A percentile compares a stretch with the other conserved stretches of the same genome.
phyloP scores from a whole-genome alignment of 2,329 filamentous ascomycete species.

The Parascedosporium putredinis region DNA sequence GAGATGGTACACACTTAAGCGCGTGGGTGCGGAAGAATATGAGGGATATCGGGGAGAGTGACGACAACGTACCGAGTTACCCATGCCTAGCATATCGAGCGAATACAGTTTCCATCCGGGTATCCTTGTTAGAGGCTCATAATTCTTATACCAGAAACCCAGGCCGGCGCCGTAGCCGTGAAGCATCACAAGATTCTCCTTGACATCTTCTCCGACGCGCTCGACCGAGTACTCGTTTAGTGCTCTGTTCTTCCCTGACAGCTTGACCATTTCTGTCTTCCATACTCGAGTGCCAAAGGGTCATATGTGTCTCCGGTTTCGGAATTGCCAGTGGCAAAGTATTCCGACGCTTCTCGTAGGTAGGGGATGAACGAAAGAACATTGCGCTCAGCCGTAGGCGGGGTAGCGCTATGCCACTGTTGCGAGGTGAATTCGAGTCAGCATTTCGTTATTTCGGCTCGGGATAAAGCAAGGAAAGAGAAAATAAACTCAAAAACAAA shows the following conservation, averaged over 20 bases:
- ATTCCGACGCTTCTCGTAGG: slow-evolving; percentile 63
- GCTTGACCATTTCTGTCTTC: slow-evolving; percentile 72
- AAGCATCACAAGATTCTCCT: slow-evolving; percentile 87
- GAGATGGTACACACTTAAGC: no score
- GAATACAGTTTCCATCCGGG: slow-evolving; percentile 84
- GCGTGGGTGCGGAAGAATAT: neutral
- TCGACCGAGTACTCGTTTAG: slow-evolving; percentile 92
- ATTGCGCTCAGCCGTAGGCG: slow-evolving; percentile 73
- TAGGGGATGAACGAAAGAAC: slow-evolving; percentile 82
- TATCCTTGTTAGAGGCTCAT: slow-evolving; percentile 71
- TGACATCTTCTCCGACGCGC: slow-evolving; percentile 63
- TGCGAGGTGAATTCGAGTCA: slow-evolving; percentile 8
- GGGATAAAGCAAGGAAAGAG: no score
- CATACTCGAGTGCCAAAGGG: slow-evolving; percentile 76
- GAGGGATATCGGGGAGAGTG: neutral
- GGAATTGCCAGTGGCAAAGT: slow-evolving; percentile 27
- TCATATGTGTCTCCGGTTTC: slow-evolving; percentile 45
- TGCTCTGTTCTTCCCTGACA: slow-evolving; percentile 76
- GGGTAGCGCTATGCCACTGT: slow-evolving; percentile 78
- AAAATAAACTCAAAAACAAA: no score
- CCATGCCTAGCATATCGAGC: slow-evolving; percentile 92
- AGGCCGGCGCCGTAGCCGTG: slow-evolving; percentile 95
- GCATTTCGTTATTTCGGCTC: no score
- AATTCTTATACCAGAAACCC: slow-evolving; percentile 98
- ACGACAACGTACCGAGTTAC: slow-evolving; percentile 46